phyloP scores from a whole-genome alignment of 352 stramenopile genomes.

The Thraustochytrium striatum region DNA sequence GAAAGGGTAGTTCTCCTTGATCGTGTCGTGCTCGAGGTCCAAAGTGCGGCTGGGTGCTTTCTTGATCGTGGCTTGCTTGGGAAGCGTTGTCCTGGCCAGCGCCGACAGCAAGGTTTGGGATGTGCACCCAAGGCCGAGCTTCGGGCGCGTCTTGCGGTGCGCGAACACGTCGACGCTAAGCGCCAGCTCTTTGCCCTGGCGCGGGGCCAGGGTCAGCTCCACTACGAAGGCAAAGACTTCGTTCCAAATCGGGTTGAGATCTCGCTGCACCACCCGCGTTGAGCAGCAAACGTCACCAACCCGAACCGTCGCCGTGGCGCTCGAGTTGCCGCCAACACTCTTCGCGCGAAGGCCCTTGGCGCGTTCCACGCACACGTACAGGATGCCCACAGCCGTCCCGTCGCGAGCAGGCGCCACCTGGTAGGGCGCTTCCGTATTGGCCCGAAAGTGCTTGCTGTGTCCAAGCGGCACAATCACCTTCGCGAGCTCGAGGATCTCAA shows the following conservation, averaged over 20 bases:
- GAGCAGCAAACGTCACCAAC: slow-evolving; percentile 1
- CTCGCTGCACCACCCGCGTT: slow-evolving; percentile 1
- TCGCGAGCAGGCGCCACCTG: neutral
- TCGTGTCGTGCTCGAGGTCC: too few species aligned
- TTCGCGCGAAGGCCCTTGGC: slow-evolving; percentile 18
- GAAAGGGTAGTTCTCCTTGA: too few species aligned
- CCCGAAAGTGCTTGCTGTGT: slow-evolving; percentile 6
- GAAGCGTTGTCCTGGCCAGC: too few species aligned
- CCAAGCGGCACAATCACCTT: neutral
- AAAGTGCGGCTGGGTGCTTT: too few species aligned
- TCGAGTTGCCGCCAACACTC: slow-evolving; percentile 25
- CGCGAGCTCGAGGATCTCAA: neutral
- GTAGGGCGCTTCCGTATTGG: neutral
- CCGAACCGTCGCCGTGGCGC: neutral
- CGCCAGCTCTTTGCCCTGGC: neutral
- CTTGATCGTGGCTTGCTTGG: too few species aligned
- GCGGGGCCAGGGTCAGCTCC: neutral
- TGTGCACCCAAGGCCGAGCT: neutral
- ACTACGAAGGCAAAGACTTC: slow-evolving; percentile 14
- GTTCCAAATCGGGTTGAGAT: slow-evolving; percentile 41
- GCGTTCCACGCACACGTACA: slow-evolving; percentile 13
- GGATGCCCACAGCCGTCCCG: neutral
- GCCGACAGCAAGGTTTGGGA: too few species aligned
- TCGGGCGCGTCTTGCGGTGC: neutral
- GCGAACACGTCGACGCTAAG: neutral